phyloP scores from a whole-genome alignment of 1,139 yeast genomes.

The Kluyveromyces marxianus region DNA sequence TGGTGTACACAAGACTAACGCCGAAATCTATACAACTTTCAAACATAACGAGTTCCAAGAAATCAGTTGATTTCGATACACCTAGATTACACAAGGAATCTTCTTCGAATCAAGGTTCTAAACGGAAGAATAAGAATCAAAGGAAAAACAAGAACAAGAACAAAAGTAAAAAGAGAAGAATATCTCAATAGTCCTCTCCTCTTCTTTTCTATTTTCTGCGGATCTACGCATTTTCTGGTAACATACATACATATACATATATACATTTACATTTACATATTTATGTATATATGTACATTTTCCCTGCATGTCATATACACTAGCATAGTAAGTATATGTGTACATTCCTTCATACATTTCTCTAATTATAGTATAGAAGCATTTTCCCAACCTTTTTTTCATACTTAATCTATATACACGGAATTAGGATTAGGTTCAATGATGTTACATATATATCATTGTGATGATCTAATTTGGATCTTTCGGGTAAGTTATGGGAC shows the following conservation, averaged over 20 bases:
- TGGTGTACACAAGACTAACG: constrained; percentile 71
- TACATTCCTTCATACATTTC: background rate
- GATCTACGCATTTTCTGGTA: background rate
- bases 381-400: background rate
- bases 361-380: background rate
- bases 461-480: background rate
- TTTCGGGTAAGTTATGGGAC: constrained; percentile 39
- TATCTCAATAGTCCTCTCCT: constrained; percentile 1
- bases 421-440: background rate
- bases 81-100: constrained; percentile 9
- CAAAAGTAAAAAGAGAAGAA: constrained; percentile 26
- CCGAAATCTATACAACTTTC: constrained; percentile 33
- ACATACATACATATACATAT: no score
- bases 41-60: background rate
- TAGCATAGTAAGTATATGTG: no score
- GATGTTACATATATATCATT: background rate
- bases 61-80: constrained; percentile 3
- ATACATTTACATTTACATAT: no score
- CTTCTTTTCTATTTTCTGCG: background rate
- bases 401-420: background rate
- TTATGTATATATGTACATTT: no score
- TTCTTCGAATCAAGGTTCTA: constrained; percentile 3
- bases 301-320: no score
- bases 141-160: constrained; percentile 22
- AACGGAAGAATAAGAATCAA: constrained; percentile 11